Base-by-base conservation (phyloP, 1,139 yeast genomes). In the Candida sp. region DNA sequence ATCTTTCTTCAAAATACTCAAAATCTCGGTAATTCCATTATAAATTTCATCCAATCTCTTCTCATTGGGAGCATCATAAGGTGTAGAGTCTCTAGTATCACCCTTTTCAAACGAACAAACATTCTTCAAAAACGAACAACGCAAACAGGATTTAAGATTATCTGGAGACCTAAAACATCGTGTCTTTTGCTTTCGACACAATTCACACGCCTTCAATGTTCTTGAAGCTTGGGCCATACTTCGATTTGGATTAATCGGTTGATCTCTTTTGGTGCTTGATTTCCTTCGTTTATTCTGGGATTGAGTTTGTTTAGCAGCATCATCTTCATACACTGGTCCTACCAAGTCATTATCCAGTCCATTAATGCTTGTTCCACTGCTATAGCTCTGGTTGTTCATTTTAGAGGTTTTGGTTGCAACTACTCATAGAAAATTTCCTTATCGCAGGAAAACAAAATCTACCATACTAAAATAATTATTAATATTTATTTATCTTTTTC, bases 131-230 rank as follows among this genome's bases (percentile, higher is more conserved):
- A 81, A 78, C 3, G 69, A 56, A 51, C 89, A 83, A 30, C 88
- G 58, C 33, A 82, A 60, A 58, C 89, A 83, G 4, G 79, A 67
- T 12, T 64, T 54, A 2, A 77, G 64, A 39, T 64, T 63, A 6
- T 69, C 73, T 19, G 70, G 62, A 1, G 80, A 68, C 39, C 81
- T 67, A 50, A 82, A 73, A 52, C 89, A 83, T 43, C 86, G 60
- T 1, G 87, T 81, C 60, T 83, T 83, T 55, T 79, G 86, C 48
- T 65, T 72, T 33, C 88, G 65, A 54, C 89, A 83, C 21, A 68
- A 59, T 4, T 71, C 73, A 56, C 89, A 83, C 0, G 89, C 89
- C 48, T 69, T 70, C 4, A 76, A 56, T 0, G 83, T 79, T 40
- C 87, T 55, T 1, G 79, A 67, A 0, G 73, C 70, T 52, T 64